phyloP scores from a whole-genome alignment of 2,329 filamentous ascomycete genomes.

The Aurifilum marmelostoma region DNA sequence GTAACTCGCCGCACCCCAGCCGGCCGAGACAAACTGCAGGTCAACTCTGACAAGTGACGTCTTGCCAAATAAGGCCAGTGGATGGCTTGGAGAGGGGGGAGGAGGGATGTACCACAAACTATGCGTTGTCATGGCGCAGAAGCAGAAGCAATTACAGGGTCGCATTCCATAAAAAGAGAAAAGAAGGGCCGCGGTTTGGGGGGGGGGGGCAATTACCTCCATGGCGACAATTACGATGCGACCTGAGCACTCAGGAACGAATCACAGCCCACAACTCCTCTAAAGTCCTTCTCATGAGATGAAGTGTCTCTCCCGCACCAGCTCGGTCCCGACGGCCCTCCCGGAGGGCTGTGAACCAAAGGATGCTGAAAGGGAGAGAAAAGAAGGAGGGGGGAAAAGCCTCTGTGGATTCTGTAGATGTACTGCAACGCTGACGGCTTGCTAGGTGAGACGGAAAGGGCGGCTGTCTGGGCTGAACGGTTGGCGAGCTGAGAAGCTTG shows the following conservation, averaged over 20 bases:
- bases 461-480: slow-evolving; percentile 19
- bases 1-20: slow-evolving; percentile 21
- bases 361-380: background rate
- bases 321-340: slow-evolving; percentile 11
- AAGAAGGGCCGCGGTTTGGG: background rate
- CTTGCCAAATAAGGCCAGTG: background rate
- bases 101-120: background rate
- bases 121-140: background rate
- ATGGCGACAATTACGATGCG: slow-evolving; percentile 14
- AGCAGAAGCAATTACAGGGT: slow-evolving; percentile 9
- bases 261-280: slow-evolving; percentile 11
- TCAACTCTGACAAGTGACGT: slow-evolving; percentile 9
- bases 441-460: slow-evolving; percentile 10
- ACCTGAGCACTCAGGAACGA: slow-evolving; percentile 15
- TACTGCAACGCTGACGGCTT: slow-evolving; percentile 28
- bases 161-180: background rate
- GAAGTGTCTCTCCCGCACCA: slow-evolving; percentile 1
- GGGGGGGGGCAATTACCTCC: slow-evolving; percentile 25
- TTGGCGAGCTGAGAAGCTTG: background rate
- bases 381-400: background rate
- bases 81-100: slow-evolving; percentile 6
- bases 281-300: slow-evolving; percentile 2
- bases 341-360: slow-evolving; percentile 10
- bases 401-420: slow-evolving; percentile 9
- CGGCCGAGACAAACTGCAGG: slow-evolving; percentile 26